phyloP scores from a whole-genome alignment of 1,284 basidiomycete genomes.

The Moesziomyces globuligerus region DNA sequence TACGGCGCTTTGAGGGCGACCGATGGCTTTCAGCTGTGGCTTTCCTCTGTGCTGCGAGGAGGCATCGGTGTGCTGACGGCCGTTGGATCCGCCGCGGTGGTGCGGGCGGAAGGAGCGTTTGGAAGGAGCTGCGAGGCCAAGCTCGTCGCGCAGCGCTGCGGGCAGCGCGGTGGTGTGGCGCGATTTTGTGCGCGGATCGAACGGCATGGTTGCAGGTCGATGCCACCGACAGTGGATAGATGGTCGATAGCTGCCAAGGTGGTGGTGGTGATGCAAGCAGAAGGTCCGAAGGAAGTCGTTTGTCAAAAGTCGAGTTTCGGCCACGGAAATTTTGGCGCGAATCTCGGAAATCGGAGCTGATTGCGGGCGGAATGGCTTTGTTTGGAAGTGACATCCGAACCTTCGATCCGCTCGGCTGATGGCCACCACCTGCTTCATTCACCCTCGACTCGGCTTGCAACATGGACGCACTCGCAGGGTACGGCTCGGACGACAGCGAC shows the following conservation, averaged over 20 bases:
- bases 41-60: constrained; percentile 10
- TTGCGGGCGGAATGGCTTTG: no score
- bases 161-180: constrained; percentile 58
- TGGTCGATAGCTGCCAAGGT: not conserved
- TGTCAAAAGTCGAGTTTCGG: not conserved
- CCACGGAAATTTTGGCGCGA: constrained; percentile 12
- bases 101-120: constrained; percentile 27
- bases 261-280: not conserved
- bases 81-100: constrained; percentile 13
- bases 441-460: no score
- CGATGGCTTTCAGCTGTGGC: constrained; percentile 32
- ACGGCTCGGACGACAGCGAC: constrained; percentile 50
- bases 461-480: constrained; percentile 52
- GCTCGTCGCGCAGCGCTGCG: constrained; percentile 59
- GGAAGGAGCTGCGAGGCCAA: constrained; percentile 50
- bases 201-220: constrained; percentile 18
- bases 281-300: constrained; percentile 7
- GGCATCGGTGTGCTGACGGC: not conserved
- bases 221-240: not conserved
- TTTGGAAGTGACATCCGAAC: no score
- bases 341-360: constrained; percentile 14
- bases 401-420: no score
- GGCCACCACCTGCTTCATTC: no score
- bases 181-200: constrained; percentile 39
- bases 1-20: constrained; percentile 14